Evolutionary conservation across 352 stramenopile genomes (phyloP), one percentile per base, ranked within the genome.

Genomic region (Phytophthora sp.): DNA sequence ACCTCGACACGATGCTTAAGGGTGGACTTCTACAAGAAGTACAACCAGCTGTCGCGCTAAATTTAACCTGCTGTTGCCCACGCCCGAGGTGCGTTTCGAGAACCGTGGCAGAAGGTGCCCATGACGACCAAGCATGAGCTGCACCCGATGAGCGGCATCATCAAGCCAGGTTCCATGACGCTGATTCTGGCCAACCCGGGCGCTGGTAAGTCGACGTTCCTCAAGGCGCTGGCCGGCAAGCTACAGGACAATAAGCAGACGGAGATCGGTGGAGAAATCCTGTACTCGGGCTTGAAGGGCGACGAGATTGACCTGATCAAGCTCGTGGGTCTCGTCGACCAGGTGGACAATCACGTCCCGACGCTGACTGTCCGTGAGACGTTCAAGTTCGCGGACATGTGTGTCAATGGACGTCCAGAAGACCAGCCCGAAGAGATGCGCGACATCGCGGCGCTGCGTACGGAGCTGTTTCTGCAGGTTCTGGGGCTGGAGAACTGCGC

Each of bases 361-460:
- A 87, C 91, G 21, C 72, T 99, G 12, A 98, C 95, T 4, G 96
- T 99, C 0, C 80, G 91, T 20, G 95, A 99, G 35, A 82, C 69
- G 30, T 76, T 82, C 57, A 78, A 94, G 55, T 98, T 99, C 74
- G 90, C 95, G n/a, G 97, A 97, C 63, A 86, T 97, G 73, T 98
- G 89, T 63, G 87, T 95, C 51, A 94, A 88, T 45, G 74, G 75
- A 5, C 62, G 50, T 0, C 78, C 82, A 1, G 65, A 88, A 11
- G 67, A 84, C 53, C 80, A 88, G 54, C 66, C 90, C 16, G 69
- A 96, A 47, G 79, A 97, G 62, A 63, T 96, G 36, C 78, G 85
- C 24, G 71, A 88, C 23, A 91, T 88, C 29, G 82, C 80, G 2
- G 64, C 90, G 6, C 73, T 97, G 1, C 74, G 82, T 2, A 89